phyloP scores from a whole-genome alignment of 2,329 filamentous ascomycete species.

The Penicillium sp. region DNA sequence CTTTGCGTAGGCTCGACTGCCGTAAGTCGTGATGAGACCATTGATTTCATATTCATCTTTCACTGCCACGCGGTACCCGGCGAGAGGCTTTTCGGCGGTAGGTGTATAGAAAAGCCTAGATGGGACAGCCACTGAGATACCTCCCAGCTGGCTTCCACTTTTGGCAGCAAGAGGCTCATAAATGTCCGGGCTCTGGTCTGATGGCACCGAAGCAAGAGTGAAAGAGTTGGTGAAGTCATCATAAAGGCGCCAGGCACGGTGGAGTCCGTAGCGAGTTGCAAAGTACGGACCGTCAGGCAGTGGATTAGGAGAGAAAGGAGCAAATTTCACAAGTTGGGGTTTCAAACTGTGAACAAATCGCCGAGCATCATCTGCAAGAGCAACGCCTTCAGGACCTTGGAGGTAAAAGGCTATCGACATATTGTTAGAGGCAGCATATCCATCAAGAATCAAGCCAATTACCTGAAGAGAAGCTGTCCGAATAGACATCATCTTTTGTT shows the following conservation, averaged over 20 bases:
- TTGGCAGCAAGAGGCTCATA: neutral
- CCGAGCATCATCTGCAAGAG: neutral
- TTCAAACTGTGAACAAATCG: neutral
- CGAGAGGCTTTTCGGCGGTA: constrained; percentile 47
- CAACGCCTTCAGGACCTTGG: neutral
- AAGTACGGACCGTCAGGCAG: neutral
- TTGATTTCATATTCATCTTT: constrained; percentile 64
- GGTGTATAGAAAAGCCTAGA: constrained; percentile 61
- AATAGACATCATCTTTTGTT: neutral
- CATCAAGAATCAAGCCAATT: neutral
- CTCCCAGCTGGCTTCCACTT: neutral
- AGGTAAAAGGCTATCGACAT: neutral
- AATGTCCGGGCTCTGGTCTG: neutral
- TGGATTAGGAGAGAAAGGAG: neutral
- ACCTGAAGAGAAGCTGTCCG: neutral
- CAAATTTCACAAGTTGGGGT: neutral
- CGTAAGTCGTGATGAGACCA: constrained; percentile 58
- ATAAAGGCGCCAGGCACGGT: neutral
- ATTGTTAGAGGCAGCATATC: neutral
- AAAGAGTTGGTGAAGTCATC: neutral
- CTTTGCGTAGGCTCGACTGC: constrained; percentile 60
- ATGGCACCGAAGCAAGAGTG: neutral
- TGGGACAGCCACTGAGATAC: constrained; percentile 50
- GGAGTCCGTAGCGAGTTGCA: neutral
- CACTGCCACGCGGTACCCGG: constrained; percentile 55